Evolutionary conservation across 495 filamentous ascomycete genomes (phyloP), one percentile per base, ranked within the genome.

Genomic region (Penicillium fimorum): DNA sequence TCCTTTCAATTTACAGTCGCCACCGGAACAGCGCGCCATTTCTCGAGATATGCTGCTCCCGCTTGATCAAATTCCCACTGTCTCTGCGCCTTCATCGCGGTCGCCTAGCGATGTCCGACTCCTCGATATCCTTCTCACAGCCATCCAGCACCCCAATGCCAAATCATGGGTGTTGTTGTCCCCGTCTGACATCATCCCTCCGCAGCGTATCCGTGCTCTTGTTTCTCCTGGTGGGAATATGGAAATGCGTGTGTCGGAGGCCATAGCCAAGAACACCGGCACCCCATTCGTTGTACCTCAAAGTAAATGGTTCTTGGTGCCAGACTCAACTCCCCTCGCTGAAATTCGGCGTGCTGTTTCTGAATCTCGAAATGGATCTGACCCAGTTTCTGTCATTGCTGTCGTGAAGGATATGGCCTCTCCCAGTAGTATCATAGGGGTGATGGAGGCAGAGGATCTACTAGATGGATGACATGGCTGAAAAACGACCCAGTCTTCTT

Each of bases 151-250:
- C 42, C 76, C 76, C 33, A 60, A 62, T 50, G 71, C 74, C 9
- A 75, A 74, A 48, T 79, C 76, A 20, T 79, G 76, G 76, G 74
- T 77, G 1, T 67, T 64, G 27, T 42, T 76, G 5, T 76, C 74
- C 2, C 52, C 61, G 0, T 64, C 66, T 20, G 61, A 70, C 17
- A 67, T 79, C 24, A 61, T 77, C 8, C 70, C 74, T 2, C 76
- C 76, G 2, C 65, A 65, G 5, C 60, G 69, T 9, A 60, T 76
- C 47, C 72, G 74, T 29, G 62, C 69, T 43, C 40, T 68, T 1
- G 64, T 78, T 15, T 70, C 72, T 0, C 65, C 61, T 25, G 47
- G 56, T 22, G 58, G 56, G 30, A 59, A 76, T 46, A 67, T 77
- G 45, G 73, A 78, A 32, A 61, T 71, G 55, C 53, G 60, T 11